Percentiles rank a stretch among this genome's conserved stretches.
phyloP scores from a whole-genome alignment of 1,139 yeast genomes.

The Lodderomyces oxycetoniae region DNA sequence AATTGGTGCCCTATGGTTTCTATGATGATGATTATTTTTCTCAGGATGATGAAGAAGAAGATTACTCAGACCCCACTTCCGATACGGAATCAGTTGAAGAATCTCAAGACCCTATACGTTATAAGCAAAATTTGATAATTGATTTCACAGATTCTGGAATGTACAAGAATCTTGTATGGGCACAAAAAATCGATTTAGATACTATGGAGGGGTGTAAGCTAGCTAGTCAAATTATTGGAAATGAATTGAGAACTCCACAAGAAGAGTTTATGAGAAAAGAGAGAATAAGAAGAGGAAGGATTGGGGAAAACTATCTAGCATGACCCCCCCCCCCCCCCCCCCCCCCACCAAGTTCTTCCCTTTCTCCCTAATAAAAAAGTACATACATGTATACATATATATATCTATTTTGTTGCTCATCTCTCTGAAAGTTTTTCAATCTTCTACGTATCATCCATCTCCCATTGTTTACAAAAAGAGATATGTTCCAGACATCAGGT shows the following conservation, averaged over 20 bases:
- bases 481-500: conserved; percentile 80
- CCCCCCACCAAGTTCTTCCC: no score
- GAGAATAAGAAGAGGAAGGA: conserved; percentile 39
- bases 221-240: conserved; percentile 29
- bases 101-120: conserved; percentile 10
- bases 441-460: no score
- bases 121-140: conserved; percentile 27
- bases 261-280: conserved; percentile 33
- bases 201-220: conserved; percentile 28
- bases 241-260: conserved; percentile 26
- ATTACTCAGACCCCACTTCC: conserved; percentile 6
- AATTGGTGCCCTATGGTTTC: conserved; percentile 8
- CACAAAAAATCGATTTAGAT: conserved; percentile 32
- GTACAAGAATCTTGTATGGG: conserved; percentile 56
- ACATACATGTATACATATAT: no score
- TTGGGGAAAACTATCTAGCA: conserved; percentile 40
- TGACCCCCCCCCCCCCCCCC: no score
- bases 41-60: conserved; percentile 8
- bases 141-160: conserved; percentile 57
- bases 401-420: no score
- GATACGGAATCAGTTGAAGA: conserved; percentile 12
- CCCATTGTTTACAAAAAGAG: no score
- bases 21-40: conserved; percentile 9
- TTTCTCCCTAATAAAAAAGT: no score
- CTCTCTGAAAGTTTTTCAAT: no score